phyloP scores from a whole-genome alignment of 192 early-diverging fungal species.

The Umbelopsis sp. region DNA sequence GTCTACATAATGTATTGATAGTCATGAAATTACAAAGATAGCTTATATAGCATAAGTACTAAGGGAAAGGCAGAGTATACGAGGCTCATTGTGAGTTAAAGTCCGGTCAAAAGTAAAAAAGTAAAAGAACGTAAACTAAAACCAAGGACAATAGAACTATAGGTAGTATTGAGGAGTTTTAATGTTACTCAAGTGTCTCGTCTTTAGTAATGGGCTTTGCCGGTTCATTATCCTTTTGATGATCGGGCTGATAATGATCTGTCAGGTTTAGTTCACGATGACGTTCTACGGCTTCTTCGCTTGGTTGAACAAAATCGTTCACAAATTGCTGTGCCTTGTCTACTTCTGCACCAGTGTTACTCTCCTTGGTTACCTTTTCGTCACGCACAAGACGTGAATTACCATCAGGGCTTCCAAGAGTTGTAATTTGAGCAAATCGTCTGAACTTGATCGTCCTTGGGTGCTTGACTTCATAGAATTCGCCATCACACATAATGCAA shows the following conservation, averaged over 20 bases:
- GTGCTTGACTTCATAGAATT: slow-evolving; percentile 70
- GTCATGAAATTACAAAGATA: too few species aligned
- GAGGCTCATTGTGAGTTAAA: too few species aligned
- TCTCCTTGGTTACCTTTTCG: slow-evolving; percentile 13
- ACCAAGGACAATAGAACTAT: too few species aligned
- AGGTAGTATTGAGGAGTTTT: too few species aligned
- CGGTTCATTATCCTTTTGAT: neutral
- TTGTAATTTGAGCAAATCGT: slow-evolving; percentile 68
- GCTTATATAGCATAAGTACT: too few species aligned
- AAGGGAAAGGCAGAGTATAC: too few species aligned
- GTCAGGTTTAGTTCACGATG: neutral
- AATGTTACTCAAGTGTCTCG: neutral
- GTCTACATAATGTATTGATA: too few species aligned
- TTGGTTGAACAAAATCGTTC: slow-evolving; percentile 1
- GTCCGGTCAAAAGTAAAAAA: too few species aligned
- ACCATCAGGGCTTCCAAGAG: slow-evolving; percentile 44
- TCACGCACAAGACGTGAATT: slow-evolving; percentile 31
- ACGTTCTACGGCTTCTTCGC: neutral
- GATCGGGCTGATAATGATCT: neutral
- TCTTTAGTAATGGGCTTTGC: neutral
- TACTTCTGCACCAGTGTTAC: neutral
- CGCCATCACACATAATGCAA: slow-evolving; percentile 78
- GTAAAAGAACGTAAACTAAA: too few species aligned
- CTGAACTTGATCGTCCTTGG: slow-evolving; percentile 60
- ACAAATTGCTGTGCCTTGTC: neutral